A percentile compares a stretch with the other conserved stretches of the same genome.
phyloP scores from a whole-genome alignment of 768 basidiomycete species.

The Mycena venus region DNA sequence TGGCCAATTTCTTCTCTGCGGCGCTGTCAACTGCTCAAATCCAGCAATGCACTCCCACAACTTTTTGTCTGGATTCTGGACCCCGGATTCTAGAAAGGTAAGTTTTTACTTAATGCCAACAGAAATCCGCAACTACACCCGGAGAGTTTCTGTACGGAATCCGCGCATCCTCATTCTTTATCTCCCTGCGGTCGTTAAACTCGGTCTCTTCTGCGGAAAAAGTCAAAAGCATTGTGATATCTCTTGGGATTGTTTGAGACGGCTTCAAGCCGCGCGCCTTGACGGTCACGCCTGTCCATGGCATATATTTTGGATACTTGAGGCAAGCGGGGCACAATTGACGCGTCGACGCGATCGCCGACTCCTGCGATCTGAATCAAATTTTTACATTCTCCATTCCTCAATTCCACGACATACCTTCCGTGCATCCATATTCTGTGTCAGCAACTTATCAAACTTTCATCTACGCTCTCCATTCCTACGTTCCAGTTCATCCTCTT shows the following conservation, averaged over 20 bases:
- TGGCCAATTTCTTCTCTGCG: background rate
- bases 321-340: background rate
- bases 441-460: no score
- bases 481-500: no score
- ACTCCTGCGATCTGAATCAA: no score
- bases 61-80: background rate
- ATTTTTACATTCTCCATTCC: no score
- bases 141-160: background rate
- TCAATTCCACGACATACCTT: no score
- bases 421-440: no score
- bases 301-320: background rate
- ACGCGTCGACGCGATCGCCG: background rate
- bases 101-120: background rate
- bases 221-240: background rate
- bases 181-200: background rate
- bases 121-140: background rate
- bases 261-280: background rate
- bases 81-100: no score
- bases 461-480: no score
- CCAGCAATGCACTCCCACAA: background rate
- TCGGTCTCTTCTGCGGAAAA: background rate
- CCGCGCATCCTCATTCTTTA: background rate
- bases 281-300: background rate
- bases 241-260: background rate
- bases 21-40: background rate